Conservation (phyloP, 2,329 filamentous ascomycete genomes). For the Ilyonectria mors-panacis region DNA sequence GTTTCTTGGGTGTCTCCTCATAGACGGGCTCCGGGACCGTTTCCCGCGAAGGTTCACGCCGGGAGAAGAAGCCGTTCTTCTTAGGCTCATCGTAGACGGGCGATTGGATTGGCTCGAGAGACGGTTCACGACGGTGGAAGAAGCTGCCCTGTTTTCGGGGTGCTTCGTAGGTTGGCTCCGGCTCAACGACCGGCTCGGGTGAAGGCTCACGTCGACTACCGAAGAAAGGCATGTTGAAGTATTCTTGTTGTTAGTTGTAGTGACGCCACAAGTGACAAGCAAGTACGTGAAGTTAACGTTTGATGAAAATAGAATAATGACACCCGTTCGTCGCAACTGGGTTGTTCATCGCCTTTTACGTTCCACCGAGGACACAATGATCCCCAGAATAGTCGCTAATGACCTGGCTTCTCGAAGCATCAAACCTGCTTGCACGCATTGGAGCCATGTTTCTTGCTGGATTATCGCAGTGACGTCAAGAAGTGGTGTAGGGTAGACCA, state of each 20-base stretch:
- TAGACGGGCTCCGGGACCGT: constrained; percentile 40
- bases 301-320: neutral
- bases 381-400: neutral
- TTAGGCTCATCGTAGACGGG: constrained; percentile 43
- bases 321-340: neutral
- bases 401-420: neutral
- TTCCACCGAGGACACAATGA: neutral
- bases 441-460: constrained; percentile 15
- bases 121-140: constrained; percentile 46
- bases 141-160: constrained; percentile 20
- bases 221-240: constrained; percentile 52
- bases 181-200: constrained; percentile 48
- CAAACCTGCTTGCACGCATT: constrained; percentile 27
- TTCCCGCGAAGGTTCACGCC: constrained; percentile 50
- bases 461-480: constrained; percentile 43
- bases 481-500: constrained; percentile 16
- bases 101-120: constrained; percentile 51
- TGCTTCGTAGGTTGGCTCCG: constrained; percentile 8
- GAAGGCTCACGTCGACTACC: constrained; percentile 46
- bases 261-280: neutral
- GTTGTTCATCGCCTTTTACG: constrained; percentile 5
- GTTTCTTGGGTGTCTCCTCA: constrained; percentile 49
- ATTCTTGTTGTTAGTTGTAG: neutral
- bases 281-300: neutral
- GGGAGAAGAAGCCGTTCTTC: constrained; percentile 57